Evolutionary conservation across 768 basidiomycete genomes (phyloP).

Genomic region (Leccinum sublutescens): DNA sequence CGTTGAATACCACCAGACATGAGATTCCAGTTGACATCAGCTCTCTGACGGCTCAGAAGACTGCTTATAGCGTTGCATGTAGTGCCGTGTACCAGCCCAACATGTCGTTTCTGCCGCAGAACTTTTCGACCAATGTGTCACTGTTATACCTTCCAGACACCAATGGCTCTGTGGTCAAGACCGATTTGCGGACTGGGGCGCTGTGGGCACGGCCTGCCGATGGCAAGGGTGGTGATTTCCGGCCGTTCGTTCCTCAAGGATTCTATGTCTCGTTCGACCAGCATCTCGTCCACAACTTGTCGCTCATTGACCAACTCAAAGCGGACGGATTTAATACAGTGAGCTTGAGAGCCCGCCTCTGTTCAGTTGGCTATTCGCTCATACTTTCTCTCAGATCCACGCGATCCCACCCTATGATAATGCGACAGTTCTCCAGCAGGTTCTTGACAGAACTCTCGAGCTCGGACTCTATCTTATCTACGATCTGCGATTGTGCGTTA

Average conservation of each 20-base stretch:
- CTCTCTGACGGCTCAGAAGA: slow-evolving; percentile 28
- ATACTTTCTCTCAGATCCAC: slow-evolving; percentile 52
- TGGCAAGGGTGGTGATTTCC: slow-evolving; percentile 21
- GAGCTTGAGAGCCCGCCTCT: background rate
- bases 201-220: slow-evolving; percentile 38
- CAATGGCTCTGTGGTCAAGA: slow-evolving; percentile 43
- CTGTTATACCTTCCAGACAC: slow-evolving; percentile 44
- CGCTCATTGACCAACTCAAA: slow-evolving; percentile 55
- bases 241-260: slow-evolving; percentile 62
- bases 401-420: slow-evolving; percentile 68
- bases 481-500: slow-evolving; percentile 62
- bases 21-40: slow-evolving; percentile 36
- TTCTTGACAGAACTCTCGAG: slow-evolving; percentile 16
- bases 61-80: slow-evolving; percentile 36
- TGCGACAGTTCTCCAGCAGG: slow-evolving; percentile 36
- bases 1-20: slow-evolving; percentile 37
- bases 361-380: slow-evolving; percentile 11
- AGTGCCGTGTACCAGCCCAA: slow-evolving; percentile 26
- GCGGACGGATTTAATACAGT: slow-evolving; percentile 45
- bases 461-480: slow-evolving; percentile 63
- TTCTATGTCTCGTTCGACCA: slow-evolving; percentile 66
- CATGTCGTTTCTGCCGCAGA: slow-evolving; percentile 18
- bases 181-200: slow-evolving; percentile 46
- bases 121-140: slow-evolving; percentile 31
- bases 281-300: slow-evolving; percentile 51